Conservation (phyloP, 176 grass and related monocot genomes). For the Ensete glaucum region DNA sequence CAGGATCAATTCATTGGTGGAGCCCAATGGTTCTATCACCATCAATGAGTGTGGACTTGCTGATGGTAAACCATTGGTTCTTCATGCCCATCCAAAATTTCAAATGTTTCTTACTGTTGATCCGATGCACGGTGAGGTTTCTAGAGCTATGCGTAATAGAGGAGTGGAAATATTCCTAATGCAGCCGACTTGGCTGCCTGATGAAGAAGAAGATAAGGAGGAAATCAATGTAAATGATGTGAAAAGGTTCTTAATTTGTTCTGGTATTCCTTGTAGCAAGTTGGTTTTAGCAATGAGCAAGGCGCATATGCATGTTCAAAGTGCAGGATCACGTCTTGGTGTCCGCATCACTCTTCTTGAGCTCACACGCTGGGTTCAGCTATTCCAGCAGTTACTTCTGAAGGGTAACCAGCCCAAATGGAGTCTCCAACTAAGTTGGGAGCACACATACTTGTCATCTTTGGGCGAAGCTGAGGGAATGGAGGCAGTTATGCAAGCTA, state of each 20-base stretch:
- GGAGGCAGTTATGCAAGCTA: constrained; percentile 43
- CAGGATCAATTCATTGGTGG: constrained; percentile 92
- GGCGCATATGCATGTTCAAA: constrained; percentile 73
- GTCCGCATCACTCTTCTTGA: constrained; percentile 76
- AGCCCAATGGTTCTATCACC: constrained; percentile 74
- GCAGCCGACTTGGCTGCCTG: constrained; percentile 32
- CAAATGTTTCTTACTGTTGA: constrained; percentile 90
- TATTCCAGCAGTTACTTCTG: constrained; percentile 73
- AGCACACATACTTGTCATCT: constrained; percentile 76
- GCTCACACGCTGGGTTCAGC: constrained; percentile 69
- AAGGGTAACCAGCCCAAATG: constrained; percentile 76
- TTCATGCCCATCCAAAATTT: constrained; percentile 71
- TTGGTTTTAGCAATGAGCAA: constrained; percentile 64
- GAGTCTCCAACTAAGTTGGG: constrained; percentile 96
- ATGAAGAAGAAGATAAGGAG: constrained; percentile 24
- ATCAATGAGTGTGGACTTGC: constrained; percentile 93
- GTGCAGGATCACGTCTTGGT: constrained; percentile 49
- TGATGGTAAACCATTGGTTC: constrained; percentile 59
- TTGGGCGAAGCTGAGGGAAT: constrained; percentile 66
- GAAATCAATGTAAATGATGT: constrained; percentile 41
- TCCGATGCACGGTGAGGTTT: constrained; percentile 82
- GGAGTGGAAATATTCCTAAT: constrained; percentile 79
- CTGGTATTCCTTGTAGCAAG: constrained; percentile 51
- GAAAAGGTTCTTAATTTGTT: constrained; percentile 56
- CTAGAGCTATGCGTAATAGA: constrained; percentile 91